phyloP scores from a whole-genome alignment of 2,329 filamentous ascomycete species.

The Colletotrichum eleusines region DNA sequence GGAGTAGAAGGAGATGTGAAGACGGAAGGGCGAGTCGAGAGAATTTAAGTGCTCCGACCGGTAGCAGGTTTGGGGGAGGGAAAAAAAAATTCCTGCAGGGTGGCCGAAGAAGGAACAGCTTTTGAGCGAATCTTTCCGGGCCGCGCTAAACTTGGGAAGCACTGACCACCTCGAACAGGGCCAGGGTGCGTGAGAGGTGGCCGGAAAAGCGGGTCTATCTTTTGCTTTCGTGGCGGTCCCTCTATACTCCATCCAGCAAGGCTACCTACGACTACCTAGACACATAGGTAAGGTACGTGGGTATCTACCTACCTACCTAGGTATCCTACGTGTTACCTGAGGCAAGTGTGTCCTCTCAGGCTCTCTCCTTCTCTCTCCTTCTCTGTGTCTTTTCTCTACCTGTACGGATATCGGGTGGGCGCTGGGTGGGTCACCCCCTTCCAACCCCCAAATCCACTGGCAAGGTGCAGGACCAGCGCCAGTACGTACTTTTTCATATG shows the following conservation, averaged over 20 bases:
- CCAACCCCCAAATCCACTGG: conserved; percentile 40
- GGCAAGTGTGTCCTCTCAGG: conserved; percentile 8
- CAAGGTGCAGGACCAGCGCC: conserved; percentile 24
- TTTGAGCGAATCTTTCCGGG: conserved; percentile 69
- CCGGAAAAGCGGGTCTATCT: conserved; percentile 43
- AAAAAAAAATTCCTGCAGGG: conserved; percentile 67
- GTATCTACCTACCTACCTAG: too few relatives aligned
- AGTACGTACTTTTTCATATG: not conserved
- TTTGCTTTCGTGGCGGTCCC: conserved; percentile 12
- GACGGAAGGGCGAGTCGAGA: conserved; percentile 50
- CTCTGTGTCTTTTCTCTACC: not conserved
- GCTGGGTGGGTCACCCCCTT: conserved; percentile 29
- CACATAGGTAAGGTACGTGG: not conserved
- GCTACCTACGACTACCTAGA: too few relatives aligned
- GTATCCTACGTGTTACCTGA: not conserved
- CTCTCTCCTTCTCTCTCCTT: not conserved
- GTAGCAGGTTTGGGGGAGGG: conserved; percentile 58
- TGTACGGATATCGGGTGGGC: conserved; percentile 1
- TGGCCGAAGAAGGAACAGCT: conserved; percentile 54
- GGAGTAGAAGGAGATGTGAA: conserved; percentile 55
- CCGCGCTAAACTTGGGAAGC: conserved; percentile 41
- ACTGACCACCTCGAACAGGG: conserved; percentile 38
- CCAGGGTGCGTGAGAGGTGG: conserved; percentile 42
- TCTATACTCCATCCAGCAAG: conserved; percentile 14
- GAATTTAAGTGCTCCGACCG: conserved; percentile 52